These are phyloP conservation scores for Mucor lusitanicus DNA, from an alignment of 371 early-diverging fungal species.

Conservation along the genomic window DNA sequence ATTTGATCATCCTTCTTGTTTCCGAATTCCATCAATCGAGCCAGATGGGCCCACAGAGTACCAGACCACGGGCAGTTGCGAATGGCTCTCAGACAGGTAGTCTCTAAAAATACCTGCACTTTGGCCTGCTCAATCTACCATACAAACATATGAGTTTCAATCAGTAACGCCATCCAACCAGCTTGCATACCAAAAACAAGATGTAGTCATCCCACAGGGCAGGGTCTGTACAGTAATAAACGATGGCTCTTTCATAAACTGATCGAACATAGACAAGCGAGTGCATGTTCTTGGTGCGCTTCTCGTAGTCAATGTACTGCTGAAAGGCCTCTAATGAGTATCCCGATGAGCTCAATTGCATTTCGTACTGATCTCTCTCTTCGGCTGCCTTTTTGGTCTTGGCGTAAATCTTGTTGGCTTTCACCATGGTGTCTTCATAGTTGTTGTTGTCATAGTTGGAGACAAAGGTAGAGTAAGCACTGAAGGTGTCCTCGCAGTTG, in stretches of 20 bases:
- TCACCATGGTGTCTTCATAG: constrained; percentile 63
- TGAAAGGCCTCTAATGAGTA: constrained; percentile 43
- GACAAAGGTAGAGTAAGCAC: constrained; percentile 67
- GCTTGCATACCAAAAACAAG: constrained; percentile 47
- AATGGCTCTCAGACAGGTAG: constrained; percentile 51
- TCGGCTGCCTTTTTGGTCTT: constrained; percentile 45
- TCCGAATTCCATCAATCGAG: constrained; percentile 35
- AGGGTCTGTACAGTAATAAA: constrained; percentile 56
- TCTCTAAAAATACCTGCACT: constrained; percentile 21
- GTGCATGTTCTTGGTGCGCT: constrained; percentile 23
- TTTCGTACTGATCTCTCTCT: constrained; percentile 58
- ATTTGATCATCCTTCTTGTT: constrained; percentile 16
- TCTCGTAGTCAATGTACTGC: constrained; percentile 58
- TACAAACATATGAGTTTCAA: background rate
- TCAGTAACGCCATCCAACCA: background rate
- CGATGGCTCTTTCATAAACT: constrained; percentile 70
- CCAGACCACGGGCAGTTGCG: constrained; percentile 77
- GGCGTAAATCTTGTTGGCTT: constrained; percentile 52
- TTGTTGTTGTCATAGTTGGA: constrained; percentile 50
- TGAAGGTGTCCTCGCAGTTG: constrained; percentile 64
- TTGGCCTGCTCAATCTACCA: constrained; percentile 37
- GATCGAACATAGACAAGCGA: constrained; percentile 38
- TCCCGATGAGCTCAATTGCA: constrained; percentile 41
- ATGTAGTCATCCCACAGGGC: constrained; percentile 75
- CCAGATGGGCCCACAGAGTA: constrained; percentile 55